Base-by-base conservation (phyloP, 768 basidiomycete genomes). In the Boletus fagicola region DNA sequence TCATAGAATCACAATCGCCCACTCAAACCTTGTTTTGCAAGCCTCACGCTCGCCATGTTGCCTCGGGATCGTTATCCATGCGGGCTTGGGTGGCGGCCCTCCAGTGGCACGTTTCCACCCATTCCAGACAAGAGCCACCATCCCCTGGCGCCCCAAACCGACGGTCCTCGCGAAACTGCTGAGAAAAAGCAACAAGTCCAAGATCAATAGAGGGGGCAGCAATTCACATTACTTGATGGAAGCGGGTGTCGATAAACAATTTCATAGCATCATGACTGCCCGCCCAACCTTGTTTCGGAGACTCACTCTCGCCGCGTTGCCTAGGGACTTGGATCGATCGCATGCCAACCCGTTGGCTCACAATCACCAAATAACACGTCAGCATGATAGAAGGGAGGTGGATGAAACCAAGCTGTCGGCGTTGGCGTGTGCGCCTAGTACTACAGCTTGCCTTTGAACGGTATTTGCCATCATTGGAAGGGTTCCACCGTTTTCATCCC, bases 361-460 rank as follows among this genome's bases (percentile, higher is more conserved):
- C 7, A 11, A n/a, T 51, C 43, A 49, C 42, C 13, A 43, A 48
- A 49, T 24, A 40, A 31, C 4, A 38, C 39, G 13, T 39, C 58
- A 47, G 53, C 7, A n/a, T 30, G 48, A 45, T 42, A 28, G 45
- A 31, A 26, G 7, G 15, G 11, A 10, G 22, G 39, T 31, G 26
- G 54, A n/a, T 9, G 30, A 11, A 30, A 49, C 45, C 57, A 51
- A 55, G 39, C 57, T 51, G 44, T 56, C 4, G 7, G 39, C 11
- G 22, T 56, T 65, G 66, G 66, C 47, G 31, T 36, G 55, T 6
- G 57, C 48, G 58, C 56, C 51, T 56, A 36, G 11, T 12, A 26
- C 47, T 26, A 61, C 57, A 54, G 47, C 48, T 44, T 38, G 56
- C 45, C 53, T 42, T 16, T 1, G 18, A 43, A 12, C n/a, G 40